phyloP scores from a whole-genome alignment of 331 rosid genomes.

The Pyracantha coccinea region DNA sequence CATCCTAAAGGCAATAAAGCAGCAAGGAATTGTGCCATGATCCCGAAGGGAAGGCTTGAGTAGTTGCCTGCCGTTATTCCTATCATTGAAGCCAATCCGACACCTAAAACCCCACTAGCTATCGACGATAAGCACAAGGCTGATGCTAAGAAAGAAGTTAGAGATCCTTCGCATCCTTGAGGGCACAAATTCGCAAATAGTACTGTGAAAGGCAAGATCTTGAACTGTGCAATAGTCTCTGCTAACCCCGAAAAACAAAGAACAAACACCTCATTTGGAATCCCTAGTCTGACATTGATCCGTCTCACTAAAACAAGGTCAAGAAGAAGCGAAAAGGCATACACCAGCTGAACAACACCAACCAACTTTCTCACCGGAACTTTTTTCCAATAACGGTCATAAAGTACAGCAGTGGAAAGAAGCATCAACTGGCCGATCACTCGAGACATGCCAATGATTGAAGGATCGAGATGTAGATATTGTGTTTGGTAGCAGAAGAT shows the following conservation, averaged over 20 bases:
- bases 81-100: conserved; percentile 63
- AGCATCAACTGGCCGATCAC: conserved; percentile 75
- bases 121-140: conserved; percentile 65
- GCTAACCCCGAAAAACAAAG: conserved; percentile 76
- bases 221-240: conserved; percentile 73
- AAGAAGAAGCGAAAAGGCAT: conserved; percentile 63
- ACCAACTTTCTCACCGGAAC: conserved; percentile 55
- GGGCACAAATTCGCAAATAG: conserved; percentile 63
- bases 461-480: conserved; percentile 62
- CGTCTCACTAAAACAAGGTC: conserved; percentile 70
- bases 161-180: conserved; percentile 41
- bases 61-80: conserved; percentile 57
- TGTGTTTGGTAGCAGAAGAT: conserved; percentile 86
- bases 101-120: conserved; percentile 58
- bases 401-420: conserved; percentile 45
- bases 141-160: conserved; percentile 75
- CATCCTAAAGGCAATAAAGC: conserved; percentile 61
- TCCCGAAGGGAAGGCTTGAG: conserved; percentile 58
- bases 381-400: conserved; percentile 49
- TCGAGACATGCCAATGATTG: conserved; percentile 59
- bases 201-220: conserved; percentile 75
- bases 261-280: conserved; percentile 54
- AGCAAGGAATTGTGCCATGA: conserved; percentile 53
- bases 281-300: conserved; percentile 56
- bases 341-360: conserved; percentile 45